phyloP scores from a whole-genome alignment of 179 eudicot species.

The Spinacia oleracea region DNA sequence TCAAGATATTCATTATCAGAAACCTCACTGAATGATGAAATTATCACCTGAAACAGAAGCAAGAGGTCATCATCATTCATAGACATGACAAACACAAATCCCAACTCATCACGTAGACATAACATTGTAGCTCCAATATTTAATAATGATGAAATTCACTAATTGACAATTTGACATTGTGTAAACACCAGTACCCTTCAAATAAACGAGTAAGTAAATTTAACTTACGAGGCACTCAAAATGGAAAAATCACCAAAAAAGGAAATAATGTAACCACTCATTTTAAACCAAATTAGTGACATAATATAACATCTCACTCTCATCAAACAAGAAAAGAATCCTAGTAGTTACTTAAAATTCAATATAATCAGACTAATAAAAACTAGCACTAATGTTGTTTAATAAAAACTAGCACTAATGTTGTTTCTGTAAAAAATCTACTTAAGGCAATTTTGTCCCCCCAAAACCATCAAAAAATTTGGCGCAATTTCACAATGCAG shows the following conservation, averaged over 20 bases:
- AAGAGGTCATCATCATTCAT: conserved; percentile 9
- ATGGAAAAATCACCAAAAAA: neutral
- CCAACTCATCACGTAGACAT: neutral
- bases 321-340: neutral
- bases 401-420: neutral
- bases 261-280: neutral
- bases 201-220: neutral
- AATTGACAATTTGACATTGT: neutral
- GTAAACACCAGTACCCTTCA: neutral
- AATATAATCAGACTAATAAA: neutral
- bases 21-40: conserved; percentile 70
- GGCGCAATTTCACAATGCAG: conserved; percentile 14
- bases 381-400: neutral
- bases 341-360: neutral
- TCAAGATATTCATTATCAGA: conserved; percentile 76
- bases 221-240: neutral
- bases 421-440: neutral
- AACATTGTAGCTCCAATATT: neutral
- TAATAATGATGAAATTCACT: neutral
- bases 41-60: conserved; percentile 56
- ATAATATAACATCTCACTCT: neutral
- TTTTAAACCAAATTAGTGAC: neutral
- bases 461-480: neutral
- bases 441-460: no score
- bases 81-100: neutral